Percentiles rank a stretch among this genome's conserved stretches.
phyloP scores from a whole-genome alignment of 441 rosid species.

The Raphanus hybrid region DNA sequence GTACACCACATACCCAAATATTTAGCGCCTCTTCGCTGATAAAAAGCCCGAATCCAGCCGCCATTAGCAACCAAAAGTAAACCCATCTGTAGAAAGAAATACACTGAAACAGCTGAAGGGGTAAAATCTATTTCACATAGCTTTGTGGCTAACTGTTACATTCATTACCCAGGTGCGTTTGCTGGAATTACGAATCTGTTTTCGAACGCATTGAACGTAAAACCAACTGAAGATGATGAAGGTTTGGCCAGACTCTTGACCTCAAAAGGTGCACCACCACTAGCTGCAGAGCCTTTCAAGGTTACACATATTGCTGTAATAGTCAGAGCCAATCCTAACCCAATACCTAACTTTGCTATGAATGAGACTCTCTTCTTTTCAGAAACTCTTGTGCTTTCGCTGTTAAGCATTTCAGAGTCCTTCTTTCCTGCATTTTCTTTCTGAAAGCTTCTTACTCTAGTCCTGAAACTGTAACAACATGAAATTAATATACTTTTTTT shows the following conservation, averaged over 20 bases:
- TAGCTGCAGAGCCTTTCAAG: constrained; percentile 49
- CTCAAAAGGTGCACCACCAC: constrained; percentile 58
- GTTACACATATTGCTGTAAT: constrained; percentile 51
- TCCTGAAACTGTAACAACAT: constrained; percentile 21
- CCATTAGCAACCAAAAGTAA: constrained; percentile 95
- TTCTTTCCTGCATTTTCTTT: constrained; percentile 43
- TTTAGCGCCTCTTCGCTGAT: constrained; percentile 92
- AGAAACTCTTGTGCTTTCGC: constrained; percentile 24
- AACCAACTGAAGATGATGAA: constrained; percentile 65
- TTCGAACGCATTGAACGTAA: constrained; percentile 75
- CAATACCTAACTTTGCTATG: constrained; percentile 56
- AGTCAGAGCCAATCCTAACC: constrained; percentile 58
- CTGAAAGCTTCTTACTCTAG: constrained; percentile 52
- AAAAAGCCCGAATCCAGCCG: constrained; percentile 89
- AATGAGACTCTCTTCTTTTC: constrained; percentile 49
- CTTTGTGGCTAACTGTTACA: constrained; percentile 20
- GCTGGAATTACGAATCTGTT: constrained; percentile 71
- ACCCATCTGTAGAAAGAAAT: constrained; percentile 63
- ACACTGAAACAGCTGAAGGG: constrained; percentile 9
- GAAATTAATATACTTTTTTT: background rate
- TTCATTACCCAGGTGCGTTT: constrained; percentile 70
- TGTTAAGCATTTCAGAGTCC: constrained; percentile 40
- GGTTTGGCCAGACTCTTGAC: constrained; percentile 56
- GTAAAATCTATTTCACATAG: background rate
- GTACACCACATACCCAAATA: constrained; percentile 93